A percentile compares a stretch with the other conserved stretches of the same genome.
phyloP scores from a whole-genome alignment of 2,329 filamentous ascomycete genomes.

The Drechslera avenae region DNA sequence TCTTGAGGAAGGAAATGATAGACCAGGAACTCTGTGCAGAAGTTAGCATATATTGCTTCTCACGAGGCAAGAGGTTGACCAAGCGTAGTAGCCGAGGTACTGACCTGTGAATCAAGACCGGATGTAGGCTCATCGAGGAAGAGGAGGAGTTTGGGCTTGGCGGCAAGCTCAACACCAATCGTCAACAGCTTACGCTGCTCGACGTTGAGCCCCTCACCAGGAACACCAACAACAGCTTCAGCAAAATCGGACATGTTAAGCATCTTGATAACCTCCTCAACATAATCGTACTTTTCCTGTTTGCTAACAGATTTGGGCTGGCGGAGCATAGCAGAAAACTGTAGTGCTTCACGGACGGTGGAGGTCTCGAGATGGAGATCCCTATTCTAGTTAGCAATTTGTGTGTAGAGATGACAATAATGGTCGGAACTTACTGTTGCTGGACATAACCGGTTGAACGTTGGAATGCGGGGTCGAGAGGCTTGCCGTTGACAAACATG shows the following conservation, averaged over 20 bases:
- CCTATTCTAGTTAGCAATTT: slow-evolving; percentile 10
- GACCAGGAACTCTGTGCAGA: slow-evolving; percentile 61
- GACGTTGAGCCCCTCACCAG: slow-evolving; percentile 68
- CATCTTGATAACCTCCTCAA: slow-evolving; percentile 69
- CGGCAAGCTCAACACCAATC: slow-evolving; percentile 74
- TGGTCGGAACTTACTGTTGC: slow-evolving; percentile 35
- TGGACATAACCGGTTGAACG: slow-evolving; percentile 49
- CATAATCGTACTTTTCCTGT: slow-evolving; percentile 64
- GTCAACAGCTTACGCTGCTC: slow-evolving; percentile 73
- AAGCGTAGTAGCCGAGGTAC: background rate
- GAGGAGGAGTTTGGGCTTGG: slow-evolving; percentile 67
- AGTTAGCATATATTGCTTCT: slow-evolving; percentile 10
- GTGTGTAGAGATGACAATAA: background rate
- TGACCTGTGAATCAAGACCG: slow-evolving; percentile 63
- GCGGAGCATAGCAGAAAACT: slow-evolving; percentile 44
- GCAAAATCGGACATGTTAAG: slow-evolving; percentile 71
- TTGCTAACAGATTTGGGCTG: slow-evolving; percentile 61
- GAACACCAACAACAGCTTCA: slow-evolving; percentile 67
- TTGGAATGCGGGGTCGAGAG: slow-evolving; percentile 44
- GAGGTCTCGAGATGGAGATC: slow-evolving; percentile 48
- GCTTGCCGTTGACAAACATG: slow-evolving; percentile 48
- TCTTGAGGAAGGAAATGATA: slow-evolving; percentile 66
- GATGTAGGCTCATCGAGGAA: slow-evolving; percentile 66
- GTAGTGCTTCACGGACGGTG: slow-evolving; percentile 46
- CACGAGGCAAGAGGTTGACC: no score